Conservation (phyloP, 78 protist species). For the Dictyostelium capitatum region DNA sequence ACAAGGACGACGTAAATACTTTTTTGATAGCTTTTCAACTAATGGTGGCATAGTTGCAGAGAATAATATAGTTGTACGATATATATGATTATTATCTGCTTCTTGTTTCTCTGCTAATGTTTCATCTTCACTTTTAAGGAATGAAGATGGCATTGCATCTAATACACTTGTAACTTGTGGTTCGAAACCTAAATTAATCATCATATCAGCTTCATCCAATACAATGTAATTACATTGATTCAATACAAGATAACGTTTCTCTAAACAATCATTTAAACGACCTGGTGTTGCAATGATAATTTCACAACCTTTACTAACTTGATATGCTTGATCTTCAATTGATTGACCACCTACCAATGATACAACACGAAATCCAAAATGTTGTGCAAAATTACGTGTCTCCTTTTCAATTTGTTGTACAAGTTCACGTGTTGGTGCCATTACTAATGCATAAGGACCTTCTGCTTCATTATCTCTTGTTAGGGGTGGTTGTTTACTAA, state of each 20-base stretch:
- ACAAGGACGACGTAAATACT: slow-evolving; percentile 89
- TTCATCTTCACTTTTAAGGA: slow-evolving; percentile 68
- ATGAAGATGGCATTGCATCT: slow-evolving; percentile 84
- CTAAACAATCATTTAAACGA: slow-evolving; percentile 91
- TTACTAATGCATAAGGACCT: slow-evolving; percentile 91
- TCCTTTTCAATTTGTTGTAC: slow-evolving; percentile 93
- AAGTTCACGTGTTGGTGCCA: slow-evolving; percentile 93
- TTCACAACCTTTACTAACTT: slow-evolving; percentile 88
- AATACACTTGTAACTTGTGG: slow-evolving; percentile 85
- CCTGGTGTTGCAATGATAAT: slow-evolving; percentile 96
- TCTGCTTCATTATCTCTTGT: slow-evolving; percentile 63
- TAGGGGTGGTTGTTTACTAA: slow-evolving; percentile 77
- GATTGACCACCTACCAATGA: slow-evolving; percentile 93
- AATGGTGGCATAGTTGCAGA: slow-evolving; percentile 95
- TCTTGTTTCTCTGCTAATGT: slow-evolving; percentile 83
- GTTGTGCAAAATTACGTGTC: slow-evolving; percentile 64
- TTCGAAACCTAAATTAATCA: slow-evolving; percentile 93
- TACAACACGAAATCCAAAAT: slow-evolving; percentile 74
- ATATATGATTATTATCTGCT: slow-evolving; percentile 8
- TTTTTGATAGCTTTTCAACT: slow-evolving; percentile 90
- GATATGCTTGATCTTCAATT: slow-evolving; percentile 84
- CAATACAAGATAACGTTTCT: slow-evolving; percentile 90
- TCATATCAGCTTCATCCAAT: slow-evolving; percentile 95
- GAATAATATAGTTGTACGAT: slow-evolving; percentile 91
- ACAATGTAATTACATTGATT: slow-evolving; percentile 95